Evolutionary conservation across 1,139 yeast species (phyloP), one percentile per base, ranked within the genome.

Genomic region (Candida tetrigidarum): DNA sequence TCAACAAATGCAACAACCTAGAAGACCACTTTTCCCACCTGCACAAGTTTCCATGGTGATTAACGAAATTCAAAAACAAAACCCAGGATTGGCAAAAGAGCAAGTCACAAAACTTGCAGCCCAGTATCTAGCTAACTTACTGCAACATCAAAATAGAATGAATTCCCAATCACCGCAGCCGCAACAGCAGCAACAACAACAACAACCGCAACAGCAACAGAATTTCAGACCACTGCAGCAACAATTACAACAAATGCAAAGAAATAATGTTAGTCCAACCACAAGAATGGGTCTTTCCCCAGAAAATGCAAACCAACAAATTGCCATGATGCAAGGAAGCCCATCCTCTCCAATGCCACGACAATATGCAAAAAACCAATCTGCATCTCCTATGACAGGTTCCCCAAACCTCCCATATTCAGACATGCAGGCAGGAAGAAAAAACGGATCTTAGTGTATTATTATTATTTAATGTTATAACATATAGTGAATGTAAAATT

Each of bases 61-160:
- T 47, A 81, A 78, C 50, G 84, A 86, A 43, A 83, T 86, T 45
- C 87, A 84, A 54, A 71, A 78, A 15, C 86, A 84, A 57, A 80
- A 86, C 57, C 95, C 95, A 1, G 77, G 76, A 23, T 68, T 84
- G 57, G 72, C 85, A 2, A 83, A 84, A 50, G 88, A 83, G 46
- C 90, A 86, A 54, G 91, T 85, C 2, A 83, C 89, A 0, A 81
- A 83, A 53, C 67, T 84, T 49, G 92, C 92, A 0, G 88, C 87
- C 6, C 80, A 84, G 26, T 85, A 84, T 56, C 67, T 86, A 48
- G 86, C 87, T 3, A 79, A 74, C 49, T 63, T 79, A 23, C 84
- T 79, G 53, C 78, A 74, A 44, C 82, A 79, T 47, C 80, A 75
- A 46, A 76, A 70, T 43, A 62, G 62, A 40, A 55, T 65, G 41